These are phyloP conservation scores for Tanacetum coccineum DNA, from an alignment of 129 eudicot genomes.

Conservation along the genomic window DNA sequence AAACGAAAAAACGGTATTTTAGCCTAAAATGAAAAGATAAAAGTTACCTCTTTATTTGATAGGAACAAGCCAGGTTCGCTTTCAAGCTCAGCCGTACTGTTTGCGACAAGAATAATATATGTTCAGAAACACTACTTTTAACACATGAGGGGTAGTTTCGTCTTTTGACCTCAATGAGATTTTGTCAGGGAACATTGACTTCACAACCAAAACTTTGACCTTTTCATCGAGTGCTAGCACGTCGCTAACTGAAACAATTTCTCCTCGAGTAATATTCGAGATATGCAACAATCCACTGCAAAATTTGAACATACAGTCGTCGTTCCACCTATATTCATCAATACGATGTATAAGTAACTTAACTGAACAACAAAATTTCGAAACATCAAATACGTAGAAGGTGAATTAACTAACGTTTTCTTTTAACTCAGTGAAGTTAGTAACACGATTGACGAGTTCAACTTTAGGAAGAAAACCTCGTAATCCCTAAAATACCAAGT, in stretches of 20 bases:
- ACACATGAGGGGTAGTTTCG: neutral
- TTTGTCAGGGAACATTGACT: constrained; percentile 78
- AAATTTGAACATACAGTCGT: constrained; percentile 58
- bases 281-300: constrained; percentile 86
- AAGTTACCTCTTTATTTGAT: constrained; percentile 69
- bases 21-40: constrained; percentile 3
- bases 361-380: neutral
- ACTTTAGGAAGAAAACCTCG: constrained; percentile 92
- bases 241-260: constrained; percentile 51
- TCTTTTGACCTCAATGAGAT: constrained; percentile 73
- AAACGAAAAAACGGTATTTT: neutral
- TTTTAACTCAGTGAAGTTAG: constrained; percentile 72
- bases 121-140: constrained; percentile 1
- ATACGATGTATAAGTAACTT: constrained; percentile 16
- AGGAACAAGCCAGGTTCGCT: constrained; percentile 87
- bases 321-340: constrained; percentile 71
- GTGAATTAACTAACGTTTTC: constrained; percentile 48
- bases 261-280: constrained; percentile 63
- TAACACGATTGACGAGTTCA: constrained; percentile 69
- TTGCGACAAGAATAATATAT: constrained; percentile 29
- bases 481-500: constrained; percentile 57
- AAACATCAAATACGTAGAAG: neutral
- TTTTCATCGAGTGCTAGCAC: constrained; percentile 60
- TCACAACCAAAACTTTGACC: constrained; percentile 89
- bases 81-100: constrained; percentile 84